Conservation (phyloP, 768 basidiomycete species). For the Termitomyces sp. region DNA sequence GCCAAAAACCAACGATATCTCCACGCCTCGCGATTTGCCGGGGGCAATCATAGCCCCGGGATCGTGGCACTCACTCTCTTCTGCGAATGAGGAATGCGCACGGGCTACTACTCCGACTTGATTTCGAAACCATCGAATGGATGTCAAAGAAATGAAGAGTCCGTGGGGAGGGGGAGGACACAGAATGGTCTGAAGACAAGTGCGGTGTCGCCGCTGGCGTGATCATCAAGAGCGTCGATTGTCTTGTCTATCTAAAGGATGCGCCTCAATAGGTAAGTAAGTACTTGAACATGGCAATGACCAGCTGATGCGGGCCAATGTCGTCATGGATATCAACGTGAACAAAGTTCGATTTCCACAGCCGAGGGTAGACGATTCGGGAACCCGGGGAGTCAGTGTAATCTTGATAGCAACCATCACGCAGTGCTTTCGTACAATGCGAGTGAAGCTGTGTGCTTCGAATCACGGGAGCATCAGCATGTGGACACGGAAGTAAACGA, state of each 20-base stretch:
- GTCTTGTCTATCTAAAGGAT: not conserved
- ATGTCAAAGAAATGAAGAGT: slow-evolving; percentile 46
- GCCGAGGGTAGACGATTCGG: no score
- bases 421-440: slow-evolving; percentile 70
- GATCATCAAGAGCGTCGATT: not conserved
- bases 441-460: slow-evolving; percentile 71
- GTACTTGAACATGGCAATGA: no score
- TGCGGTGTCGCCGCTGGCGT: slow-evolving; percentile 68
- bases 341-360: no score
- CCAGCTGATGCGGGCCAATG: no score
- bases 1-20: slow-evolving; percentile 23
- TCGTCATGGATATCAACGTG: no score
- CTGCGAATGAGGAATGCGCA: slow-evolving; percentile 64
- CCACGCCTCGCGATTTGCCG: slow-evolving; percentile 30
- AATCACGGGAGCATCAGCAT: slow-evolving; percentile 73
- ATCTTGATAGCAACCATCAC: not conserved
- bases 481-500: not conserved
- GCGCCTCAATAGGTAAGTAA: not conserved
- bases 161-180: slow-evolving; percentile 32
- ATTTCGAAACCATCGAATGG: slow-evolving; percentile 48
- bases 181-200: no score
- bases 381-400: no score
- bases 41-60: not conserved
- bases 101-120: slow-evolving; percentile 66
- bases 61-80: slow-evolving; percentile 38